These are phyloP conservation scores for Pyrenopolyporus hunteri DNA, from an alignment of 495 filamentous ascomycete species.

Conservation along the genomic window DNA sequence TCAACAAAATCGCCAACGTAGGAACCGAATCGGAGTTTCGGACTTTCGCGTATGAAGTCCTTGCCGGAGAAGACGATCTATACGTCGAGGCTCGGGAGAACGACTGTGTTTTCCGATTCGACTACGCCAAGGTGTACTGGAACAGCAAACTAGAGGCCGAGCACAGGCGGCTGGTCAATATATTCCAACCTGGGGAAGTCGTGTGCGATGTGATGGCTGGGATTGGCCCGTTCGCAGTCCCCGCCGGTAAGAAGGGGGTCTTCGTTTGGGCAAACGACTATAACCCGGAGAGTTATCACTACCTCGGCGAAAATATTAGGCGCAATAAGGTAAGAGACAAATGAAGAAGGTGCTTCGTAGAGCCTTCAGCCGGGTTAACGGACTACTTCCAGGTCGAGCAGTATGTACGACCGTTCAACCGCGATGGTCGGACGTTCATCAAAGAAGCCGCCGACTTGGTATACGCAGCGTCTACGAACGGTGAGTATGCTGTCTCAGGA, in stretches of 20 bases:
- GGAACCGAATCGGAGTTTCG: constrained; percentile 84
- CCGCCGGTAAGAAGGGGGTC: constrained; percentile 85
- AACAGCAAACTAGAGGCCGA: constrained; percentile 89
- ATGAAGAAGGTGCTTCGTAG: not conserved
- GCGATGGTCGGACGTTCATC: constrained; percentile 84
- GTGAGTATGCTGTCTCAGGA: constrained; percentile 52
- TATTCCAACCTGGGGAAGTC: constrained; percentile 83
- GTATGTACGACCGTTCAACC: constrained; percentile 78
- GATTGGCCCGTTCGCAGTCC: constrained; percentile 93
- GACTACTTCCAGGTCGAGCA: constrained; percentile 59
- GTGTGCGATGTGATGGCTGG: constrained; percentile 98
- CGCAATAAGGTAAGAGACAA: constrained; percentile 71
- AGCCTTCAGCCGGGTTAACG: constrained; percentile 11
- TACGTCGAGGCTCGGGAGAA: constrained; percentile 75
- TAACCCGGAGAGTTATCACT: constrained; percentile 83
- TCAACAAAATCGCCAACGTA: constrained; percentile 92
- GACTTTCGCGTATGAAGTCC: constrained; percentile 92
- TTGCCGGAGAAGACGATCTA: constrained; percentile 78
- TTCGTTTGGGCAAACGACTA: constrained; percentile 98
- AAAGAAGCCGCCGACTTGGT: constrained; percentile 67
- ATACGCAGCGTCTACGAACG: constrained; percentile 55
- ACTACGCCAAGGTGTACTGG: constrained; percentile 95
- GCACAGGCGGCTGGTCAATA: constrained; percentile 76
- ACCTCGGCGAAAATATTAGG: constrained; percentile 69
- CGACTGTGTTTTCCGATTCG: constrained; percentile 69